These are phyloP conservation scores for Passiflora organensis DNA, from an alignment of 345 rosid species.

Conservation along the genomic window DNA sequence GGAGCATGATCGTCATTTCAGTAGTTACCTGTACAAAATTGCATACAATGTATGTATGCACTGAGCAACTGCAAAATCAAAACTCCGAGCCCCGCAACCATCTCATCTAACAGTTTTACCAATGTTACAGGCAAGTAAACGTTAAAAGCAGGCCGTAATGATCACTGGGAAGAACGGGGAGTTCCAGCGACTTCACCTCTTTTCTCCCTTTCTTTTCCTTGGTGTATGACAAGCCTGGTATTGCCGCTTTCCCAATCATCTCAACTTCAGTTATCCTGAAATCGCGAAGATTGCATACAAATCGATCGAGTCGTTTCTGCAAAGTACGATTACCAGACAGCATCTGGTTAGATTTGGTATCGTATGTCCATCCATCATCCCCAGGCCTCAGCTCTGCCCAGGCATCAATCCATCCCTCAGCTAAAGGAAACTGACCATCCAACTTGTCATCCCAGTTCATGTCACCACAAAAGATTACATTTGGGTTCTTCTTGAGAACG, in stretches of 20 bases:
- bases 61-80: background rate
- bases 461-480: slow-evolving; percentile 85
- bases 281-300: slow-evolving; percentile 59
- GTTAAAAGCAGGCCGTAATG: slow-evolving; percentile 91
- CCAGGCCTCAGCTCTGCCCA: slow-evolving; percentile 72
- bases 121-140: slow-evolving; percentile 27
- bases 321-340: slow-evolving; percentile 67
- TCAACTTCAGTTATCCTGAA: slow-evolving; percentile 54
- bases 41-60: slow-evolving; percentile 18
- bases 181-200: slow-evolving; percentile 52
- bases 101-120: background rate
- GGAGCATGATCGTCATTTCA: slow-evolving; percentile 4
- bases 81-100: background rate
- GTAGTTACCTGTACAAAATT: slow-evolving; percentile 16
- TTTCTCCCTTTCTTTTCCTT: slow-evolving; percentile 78
- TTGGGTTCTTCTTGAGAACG: slow-evolving; percentile 44
- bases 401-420: slow-evolving; percentile 70
- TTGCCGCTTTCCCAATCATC: slow-evolving; percentile 85
- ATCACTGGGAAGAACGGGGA: slow-evolving; percentile 94
- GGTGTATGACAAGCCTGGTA: slow-evolving; percentile 55
- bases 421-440: slow-evolving; percentile 71
- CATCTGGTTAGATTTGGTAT: slow-evolving; percentile 86
- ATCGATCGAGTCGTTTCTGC: slow-evolving; percentile 72
- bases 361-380: slow-evolving; percentile 81
- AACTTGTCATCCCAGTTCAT: slow-evolving; percentile 94